Evolutionary conservation across 371 early-diverging fungal species (phyloP), one percentile per base, ranked within the genome.

Genomic region (Mucor mucedo): DNA sequence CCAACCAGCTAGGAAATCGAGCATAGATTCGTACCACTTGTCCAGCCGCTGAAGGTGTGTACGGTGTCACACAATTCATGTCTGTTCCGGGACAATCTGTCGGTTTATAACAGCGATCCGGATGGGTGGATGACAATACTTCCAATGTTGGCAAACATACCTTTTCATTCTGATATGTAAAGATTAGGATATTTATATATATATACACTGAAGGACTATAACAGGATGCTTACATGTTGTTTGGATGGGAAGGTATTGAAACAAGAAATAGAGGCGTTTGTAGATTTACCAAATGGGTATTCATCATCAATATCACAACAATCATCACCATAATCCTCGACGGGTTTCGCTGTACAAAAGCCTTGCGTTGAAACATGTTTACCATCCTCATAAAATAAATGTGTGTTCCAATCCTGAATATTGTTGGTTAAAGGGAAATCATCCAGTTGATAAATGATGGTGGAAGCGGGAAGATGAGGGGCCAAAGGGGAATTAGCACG

Each of bases 11-110:
- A 1, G 83, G 82, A 38, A 58, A 53, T 8, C 67, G 62, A 39
- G 70, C 76, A 60, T 86, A 78, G 33, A 90, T 68, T 13, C 87
- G 79, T 6, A 90, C 71, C 16, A 88, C 67, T 40, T 87, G 82
- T 6, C 85, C 87, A 13, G 73, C 71, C 39, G 61, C 69, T 21
- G 79, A 74, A 1, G 88, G 84, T 6, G 78, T 82, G 58, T 86
- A 89, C 1, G 90, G 86, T 32, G 75, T 73, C 38, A 88, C 85
- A 63, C 91, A 91, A 1, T 52, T 50, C 56, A 48, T 47, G 5
- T 56, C 56, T 0, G 29, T 52, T 7, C 39, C 58, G 29, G 55
- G 35, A 52, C 84, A 82, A 50, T 84, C 83, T 21, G 54, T 35
- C 44, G 73, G 49, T 4, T 28, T 60, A 21, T 59, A 54, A 59